Conservation (phyloP, 805 yeast genomes). For the Saccharomycopsis olivae region DNA sequence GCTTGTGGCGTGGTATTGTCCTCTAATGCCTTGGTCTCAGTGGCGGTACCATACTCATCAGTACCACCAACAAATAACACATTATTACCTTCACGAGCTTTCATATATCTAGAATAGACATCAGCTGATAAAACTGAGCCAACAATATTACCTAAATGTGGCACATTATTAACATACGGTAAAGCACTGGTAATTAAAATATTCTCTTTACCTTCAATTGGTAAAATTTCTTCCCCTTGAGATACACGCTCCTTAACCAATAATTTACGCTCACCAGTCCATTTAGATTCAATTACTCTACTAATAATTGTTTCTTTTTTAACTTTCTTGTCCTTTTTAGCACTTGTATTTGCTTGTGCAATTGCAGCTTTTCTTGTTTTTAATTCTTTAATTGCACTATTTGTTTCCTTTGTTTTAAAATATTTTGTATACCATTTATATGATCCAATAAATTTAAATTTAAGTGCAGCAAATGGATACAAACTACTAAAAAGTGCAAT, state of each 20-base stretch:
- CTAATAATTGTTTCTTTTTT: slow-evolving; percentile 4
- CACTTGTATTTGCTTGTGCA: slow-evolving; percentile 7
- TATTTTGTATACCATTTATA: slow-evolving; percentile 17
- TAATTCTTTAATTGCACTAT: slow-evolving; percentile 10
- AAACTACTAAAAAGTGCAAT: slow-evolving; percentile 38
- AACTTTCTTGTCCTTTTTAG: slow-evolving; percentile 8
- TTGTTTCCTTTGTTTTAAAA: slow-evolving; percentile 8
- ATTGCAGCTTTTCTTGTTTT: slow-evolving; percentile 7
- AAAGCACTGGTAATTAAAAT: slow-evolving; percentile 89
- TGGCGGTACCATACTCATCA: slow-evolving; percentile 98
- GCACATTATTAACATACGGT: slow-evolving; percentile 97
- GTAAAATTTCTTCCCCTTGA: slow-evolving; percentile 37
- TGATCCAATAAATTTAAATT: slow-evolving; percentile 13
- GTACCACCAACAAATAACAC: slow-evolving; percentile 90
- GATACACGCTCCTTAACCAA: neutral
- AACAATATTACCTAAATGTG: slow-evolving; percentile 93
- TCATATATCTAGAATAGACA: slow-evolving; percentile 81
- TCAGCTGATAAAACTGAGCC: slow-evolving; percentile 95
- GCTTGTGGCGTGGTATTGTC: slow-evolving; percentile 83
- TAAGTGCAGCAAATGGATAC: slow-evolving; percentile 26
- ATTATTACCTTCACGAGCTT: slow-evolving; percentile 71
- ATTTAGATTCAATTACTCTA: slow-evolving; percentile 9
- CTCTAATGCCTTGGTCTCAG: slow-evolving; percentile 95
- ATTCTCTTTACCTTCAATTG: slow-evolving; percentile 65
- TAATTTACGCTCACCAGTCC: slow-evolving; percentile 12